Conservation (phyloP, 805 yeast species). For the Ogataea nitratoaversa region DNA sequence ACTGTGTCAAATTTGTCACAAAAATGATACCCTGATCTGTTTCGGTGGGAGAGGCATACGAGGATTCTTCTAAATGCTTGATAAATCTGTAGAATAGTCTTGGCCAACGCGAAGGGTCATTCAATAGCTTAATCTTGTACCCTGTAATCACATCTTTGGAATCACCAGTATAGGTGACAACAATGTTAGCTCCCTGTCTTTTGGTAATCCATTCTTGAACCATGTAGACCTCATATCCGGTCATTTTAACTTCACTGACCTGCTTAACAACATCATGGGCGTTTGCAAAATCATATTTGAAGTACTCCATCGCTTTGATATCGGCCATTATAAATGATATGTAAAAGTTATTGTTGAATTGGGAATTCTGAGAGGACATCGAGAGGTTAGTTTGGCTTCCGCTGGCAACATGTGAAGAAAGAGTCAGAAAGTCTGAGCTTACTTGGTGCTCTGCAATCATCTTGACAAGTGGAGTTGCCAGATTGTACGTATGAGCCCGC, state of each 20-base stretch:
- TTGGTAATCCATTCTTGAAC: conserved; percentile 94
- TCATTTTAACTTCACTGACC: conserved; percentile 42
- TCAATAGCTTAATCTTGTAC: conserved; percentile 49
- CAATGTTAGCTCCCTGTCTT: conserved; percentile 59
- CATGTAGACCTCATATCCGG: conserved; percentile 84
- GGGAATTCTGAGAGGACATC: background rate
- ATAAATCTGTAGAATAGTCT: conserved; percentile 53
- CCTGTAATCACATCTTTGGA: conserved; percentile 58
- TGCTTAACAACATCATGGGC: conserved; percentile 35
- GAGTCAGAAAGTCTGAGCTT: background rate
- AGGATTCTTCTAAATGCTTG: conserved; percentile 55
- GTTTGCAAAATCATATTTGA: conserved; percentile 36
- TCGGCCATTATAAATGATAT: conserved; percentile 43
- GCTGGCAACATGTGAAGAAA: background rate
- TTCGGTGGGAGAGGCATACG: conserved; percentile 63
- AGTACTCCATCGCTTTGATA: conserved; percentile 45
- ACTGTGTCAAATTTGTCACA: conserved; percentile 76
- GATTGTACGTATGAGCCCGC: too few species aligned
- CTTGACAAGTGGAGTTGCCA: too few species aligned
- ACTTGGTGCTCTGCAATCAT: too few species aligned
- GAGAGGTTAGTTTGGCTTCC: background rate
- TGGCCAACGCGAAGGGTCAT: conserved; percentile 46
- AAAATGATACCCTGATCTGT: conserved; percentile 60
- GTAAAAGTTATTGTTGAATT: conserved; percentile 4
- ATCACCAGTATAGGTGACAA: conserved; percentile 86